Evolutionary conservation across 2,329 filamentous ascomycete species (phyloP), one percentile per base, ranked within the genome.

Genomic region (Colletotrichum ledebouriae): DNA sequence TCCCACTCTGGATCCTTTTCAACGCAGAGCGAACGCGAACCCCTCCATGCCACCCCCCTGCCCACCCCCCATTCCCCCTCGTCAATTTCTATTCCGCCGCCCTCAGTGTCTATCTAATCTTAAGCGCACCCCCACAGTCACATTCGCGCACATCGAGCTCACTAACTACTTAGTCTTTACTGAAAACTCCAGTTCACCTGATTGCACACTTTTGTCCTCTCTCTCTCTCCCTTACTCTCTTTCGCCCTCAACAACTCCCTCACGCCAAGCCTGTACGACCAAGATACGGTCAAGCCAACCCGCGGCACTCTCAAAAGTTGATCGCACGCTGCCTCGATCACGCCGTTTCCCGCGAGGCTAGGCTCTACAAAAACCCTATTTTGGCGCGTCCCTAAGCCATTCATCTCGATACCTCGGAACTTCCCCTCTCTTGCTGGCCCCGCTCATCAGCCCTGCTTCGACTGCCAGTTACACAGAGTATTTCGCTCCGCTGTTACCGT

Each of bases 101-200:
- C 20, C 47, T 56, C 46, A 49, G 47, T 58, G 39, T 59, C 55
- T 56, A 34, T 52, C 49, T 29, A 68, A 59, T 66, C 55, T 69
- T 59, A 66, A 59, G 33, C 33, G 55, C 66, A 68, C 55, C 66
- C 65, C 66, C 66, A 69, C 66, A 59, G 41, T 60, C 55, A 58
- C 62, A 56, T 64, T 41, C 41, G 53, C 64, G 58, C 64, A 67
- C 62, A 52, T 64, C 52, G 29, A 64, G 47, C 56, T 60, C 65
- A 55, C 55, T 56, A 60, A 67, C 64, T 67, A 59, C 63, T 66
- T 65, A 68, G 61, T 49, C 65, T 59, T 65, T 55, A 60, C 55
- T 60, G 50, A 69, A 68, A 65, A 55, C 55, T 69, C 49, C 66
- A 59, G 49, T 56, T 49, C 61, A n/a, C 61, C 56, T 60, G 12